These are phyloP conservation scores for Eragrostis tef DNA, from an alignment of 202 grass and related monocot species.

Conservation along the genomic window DNA sequence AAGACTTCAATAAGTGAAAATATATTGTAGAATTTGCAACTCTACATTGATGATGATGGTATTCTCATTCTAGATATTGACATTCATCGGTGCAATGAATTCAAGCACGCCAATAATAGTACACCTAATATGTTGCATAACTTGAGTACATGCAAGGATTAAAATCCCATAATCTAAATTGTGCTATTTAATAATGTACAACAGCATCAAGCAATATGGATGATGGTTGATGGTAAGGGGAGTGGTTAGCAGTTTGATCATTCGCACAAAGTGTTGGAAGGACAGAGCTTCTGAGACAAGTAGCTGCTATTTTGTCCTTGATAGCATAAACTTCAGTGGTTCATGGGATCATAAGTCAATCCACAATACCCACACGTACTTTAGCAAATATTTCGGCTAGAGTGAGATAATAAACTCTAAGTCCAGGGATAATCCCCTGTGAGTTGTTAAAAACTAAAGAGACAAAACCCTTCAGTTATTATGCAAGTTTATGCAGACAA, in stretches of 20 bases:
- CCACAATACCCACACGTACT: too few relatives aligned
- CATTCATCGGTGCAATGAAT: conserved; percentile 9
- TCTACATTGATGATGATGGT: conserved; percentile 7
- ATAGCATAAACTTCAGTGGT: too few relatives aligned
- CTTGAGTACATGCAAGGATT: conserved; percentile 25
- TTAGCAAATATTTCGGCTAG: neutral
- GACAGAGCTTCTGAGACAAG: conserved; percentile 10
- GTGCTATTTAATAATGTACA: conserved; percentile 14
- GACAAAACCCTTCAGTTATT: neutral
- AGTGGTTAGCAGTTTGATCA: neutral
- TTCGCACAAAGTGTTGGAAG: neutral
- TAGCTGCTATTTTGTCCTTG: too few relatives aligned
- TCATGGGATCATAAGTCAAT: too few relatives aligned
- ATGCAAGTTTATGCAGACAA: conserved; percentile 35
- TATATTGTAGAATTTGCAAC: conserved; percentile 30
- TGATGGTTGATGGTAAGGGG: neutral
- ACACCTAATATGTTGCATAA: neutral
- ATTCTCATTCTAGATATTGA: conserved; percentile 37
- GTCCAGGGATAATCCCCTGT: neutral
- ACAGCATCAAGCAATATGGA: conserved; percentile 29
- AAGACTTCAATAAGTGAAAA: conserved; percentile 46
- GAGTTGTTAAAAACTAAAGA: conserved; percentile 19
- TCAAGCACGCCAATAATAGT: conserved; percentile 18
- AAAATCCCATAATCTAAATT: conserved; percentile 39
- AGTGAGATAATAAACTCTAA: conserved; percentile 11